Evolutionary conservation across 768 basidiomycete species (phyloP), one percentile per base, ranked within the genome.

Genomic region (Phylloporus scabripes): DNA sequence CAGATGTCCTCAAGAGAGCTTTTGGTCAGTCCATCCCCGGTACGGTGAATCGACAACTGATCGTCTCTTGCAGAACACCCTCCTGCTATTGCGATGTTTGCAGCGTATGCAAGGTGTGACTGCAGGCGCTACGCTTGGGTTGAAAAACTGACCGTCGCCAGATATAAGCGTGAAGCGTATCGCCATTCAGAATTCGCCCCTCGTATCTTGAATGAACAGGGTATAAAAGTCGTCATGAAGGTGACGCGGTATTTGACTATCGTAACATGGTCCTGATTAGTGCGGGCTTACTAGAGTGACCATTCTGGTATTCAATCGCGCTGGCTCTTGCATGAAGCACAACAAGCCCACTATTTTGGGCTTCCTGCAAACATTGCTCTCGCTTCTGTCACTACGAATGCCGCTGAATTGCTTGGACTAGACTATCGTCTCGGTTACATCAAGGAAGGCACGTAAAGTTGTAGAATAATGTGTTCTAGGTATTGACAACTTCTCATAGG

Each of bases 301-400:
- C 84, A 86, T 55, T 78, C 83, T 1, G 73, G 68, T 2, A 57
- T 82, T 41, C 78, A 91, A 49, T 84, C 84, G 5, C 80, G 91
- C 4, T 83, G 85, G 66, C 74, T 95, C 9, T 61, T 91, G 18
- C 87, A 82, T 55, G 91, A 94, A 64, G 90, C 91, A 4, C 87
- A 90, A 58, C 87, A 88, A 65, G 87, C 85, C 0, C 80, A 85
- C 60, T 85, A 83, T 62, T 90, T 86, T 57, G 89, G 90, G 10
- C 74, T 94, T 5, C 80, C 85, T 28, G 73, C 73, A 7, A 80
- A 83, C 45, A 69, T 81, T 8, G 86, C 92, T 0, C 72, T 95
- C 31, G 74, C 83, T 3, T 80, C 88, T 21, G 83, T 94, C 9
- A 94, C 82, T 0, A 79, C 79, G 23, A 80, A 75, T 36, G 76